Base-by-base conservation (phyloP, 1,139 yeast genomes). In the Meyerozyma sp. region DNA sequence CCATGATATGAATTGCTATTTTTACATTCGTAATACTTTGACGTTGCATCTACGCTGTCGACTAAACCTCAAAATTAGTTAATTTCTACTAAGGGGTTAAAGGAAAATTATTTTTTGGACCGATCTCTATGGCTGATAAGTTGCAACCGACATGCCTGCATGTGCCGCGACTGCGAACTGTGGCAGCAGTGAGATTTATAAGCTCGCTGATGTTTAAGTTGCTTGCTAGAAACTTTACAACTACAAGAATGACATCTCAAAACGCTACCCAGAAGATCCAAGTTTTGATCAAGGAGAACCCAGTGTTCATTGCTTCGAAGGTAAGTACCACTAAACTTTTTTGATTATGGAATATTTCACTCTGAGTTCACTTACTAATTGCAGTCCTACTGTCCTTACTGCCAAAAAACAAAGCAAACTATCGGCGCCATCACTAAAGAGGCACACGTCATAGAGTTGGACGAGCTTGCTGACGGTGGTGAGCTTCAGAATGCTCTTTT, bases 291-390 rank as follows among this genome's bases (percentile, higher is more conserved):
- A 74, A 76, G 56, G 66, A 75, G 48, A 79, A 85, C 68, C 81
- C 82, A 48, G 70, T 91, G 46, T 88, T 90, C 62, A 82, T 91
- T 53, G 96, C 96, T 44, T 84, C 96, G 43, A 90, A 90, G 75
- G 73, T 83, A 43, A 18, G 55, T 49, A 14, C 29, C 20, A n/a
- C n/a, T 9, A 13, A 29, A 5, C 14, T 18, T 29, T 20, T 8
- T 21, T 6, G 23, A 21, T 21, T 3, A 21, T 21, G 23, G 23
- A 21, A 21, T 3, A 21, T 21, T 23, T 40, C 7, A 14, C 21
- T 20, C 3, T 14, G 28, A 13, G 4, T 10, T 34, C 36, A 40
- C 44, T 42, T 54, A 59, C 63, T 54, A 57, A 57, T 55, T 21
- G 37, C 23, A 62, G 67, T 41, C 68, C 32, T 72, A 75, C 65